Base-by-base conservation (phyloP, 208 protist species). In the Acanthamoeba polyphaga region DNA sequence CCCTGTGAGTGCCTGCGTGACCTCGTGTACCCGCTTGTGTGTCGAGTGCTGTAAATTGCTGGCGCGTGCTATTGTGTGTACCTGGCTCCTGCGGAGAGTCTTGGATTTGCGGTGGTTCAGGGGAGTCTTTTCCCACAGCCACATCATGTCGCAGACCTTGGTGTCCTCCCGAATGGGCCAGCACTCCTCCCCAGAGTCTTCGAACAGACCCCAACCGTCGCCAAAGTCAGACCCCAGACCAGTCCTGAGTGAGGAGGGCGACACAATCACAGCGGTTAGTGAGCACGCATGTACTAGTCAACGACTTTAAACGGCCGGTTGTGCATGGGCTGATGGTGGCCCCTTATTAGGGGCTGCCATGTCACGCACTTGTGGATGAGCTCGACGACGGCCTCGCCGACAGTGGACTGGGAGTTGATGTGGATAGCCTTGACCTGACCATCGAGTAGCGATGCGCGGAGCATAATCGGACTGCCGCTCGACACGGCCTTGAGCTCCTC, bases 391-490 rank as follows among this genome's bases (percentile, higher is more conserved):
- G 85, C 53, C 58, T 92, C 85, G 60, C 85, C 85, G 38, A 92
- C 85, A 24, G 85, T 92, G 13, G 85, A 46, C 62, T 92, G 85
- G 19, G 85, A 92, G 53, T 92, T 92, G 62, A 92, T 70, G 85
- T 92, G 85, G n/a, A 92, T 46, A 9, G 55, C 85, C 43, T 92
- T 92, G 24, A 70, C 58, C 22, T 92, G 85, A 2, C 60, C 53
- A 70, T 92, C 85, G 12, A 72, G 60, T 24, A 92, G 53, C 32
- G 43, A 74, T 53, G 62, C 58, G 62, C 85, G 85, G 4, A 92
- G 85, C 62, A 72, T 92, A 29, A 92, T 92, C 34, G 85, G 85
- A 38, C 55, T 92, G 10, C 85, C 85, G 43, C 55, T 70, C 0
- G 62, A 74, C 55, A 92, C 85, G 1, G 85, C 27, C 60, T 92